Percentiles rank a stretch among this genome's conserved stretches.
These are phyloP conservation scores for Cystobasidium ongulense DNA, from an alignment of 768 basidiomycete genomes.

Conservation along the genomic window DNA sequence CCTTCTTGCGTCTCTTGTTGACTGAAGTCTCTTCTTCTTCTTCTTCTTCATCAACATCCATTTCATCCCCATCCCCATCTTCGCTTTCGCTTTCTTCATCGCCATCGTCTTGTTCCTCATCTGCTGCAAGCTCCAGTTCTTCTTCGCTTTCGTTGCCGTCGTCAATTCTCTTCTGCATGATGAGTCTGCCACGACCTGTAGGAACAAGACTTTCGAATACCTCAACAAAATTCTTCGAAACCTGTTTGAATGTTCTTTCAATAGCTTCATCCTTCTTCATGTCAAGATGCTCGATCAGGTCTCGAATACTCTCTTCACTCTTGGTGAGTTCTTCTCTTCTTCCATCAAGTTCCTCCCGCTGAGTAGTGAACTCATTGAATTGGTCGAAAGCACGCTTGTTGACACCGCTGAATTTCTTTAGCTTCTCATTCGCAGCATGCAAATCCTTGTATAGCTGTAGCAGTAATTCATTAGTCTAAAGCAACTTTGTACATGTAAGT, in stretches of 20 bases:
- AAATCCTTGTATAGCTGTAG: slow-evolving; percentile 79
- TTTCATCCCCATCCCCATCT: slow-evolving; percentile 43
- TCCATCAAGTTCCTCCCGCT: slow-evolving; percentile 77
- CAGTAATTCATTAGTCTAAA: not conserved
- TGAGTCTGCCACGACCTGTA: slow-evolving; percentile 77
- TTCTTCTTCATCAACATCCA: slow-evolving; percentile 41
- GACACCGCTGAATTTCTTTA: slow-evolving; percentile 95
- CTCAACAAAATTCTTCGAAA: slow-evolving; percentile 91
- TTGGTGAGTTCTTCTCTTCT: slow-evolving; percentile 85
- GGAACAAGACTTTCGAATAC: slow-evolving; percentile 95
- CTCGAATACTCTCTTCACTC: slow-evolving; percentile 79
- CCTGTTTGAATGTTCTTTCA: slow-evolving; percentile 95
- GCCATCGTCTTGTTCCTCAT: slow-evolving; percentile 55
- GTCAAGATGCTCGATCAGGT: slow-evolving; percentile 85
- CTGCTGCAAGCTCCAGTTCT: not conserved
- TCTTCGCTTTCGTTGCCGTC: slow-evolving; percentile 52
- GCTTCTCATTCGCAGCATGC: slow-evolving; percentile 79
- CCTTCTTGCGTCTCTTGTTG: slow-evolving; percentile 10
- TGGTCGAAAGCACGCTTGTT: slow-evolving; percentile 99
- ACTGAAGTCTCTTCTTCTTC: slow-evolving; percentile 38
- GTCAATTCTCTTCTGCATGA: slow-evolving; percentile 85
- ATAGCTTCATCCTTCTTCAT: slow-evolving; percentile 98
- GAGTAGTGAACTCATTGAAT: slow-evolving; percentile 94
- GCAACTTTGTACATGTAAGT: not conserved
- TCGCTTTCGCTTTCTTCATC: slow-evolving; percentile 42